Evolutionary conservation across 2,329 filamentous ascomycete genomes (phyloP).

Genomic region (Metarhizium anisopliae): DNA sequence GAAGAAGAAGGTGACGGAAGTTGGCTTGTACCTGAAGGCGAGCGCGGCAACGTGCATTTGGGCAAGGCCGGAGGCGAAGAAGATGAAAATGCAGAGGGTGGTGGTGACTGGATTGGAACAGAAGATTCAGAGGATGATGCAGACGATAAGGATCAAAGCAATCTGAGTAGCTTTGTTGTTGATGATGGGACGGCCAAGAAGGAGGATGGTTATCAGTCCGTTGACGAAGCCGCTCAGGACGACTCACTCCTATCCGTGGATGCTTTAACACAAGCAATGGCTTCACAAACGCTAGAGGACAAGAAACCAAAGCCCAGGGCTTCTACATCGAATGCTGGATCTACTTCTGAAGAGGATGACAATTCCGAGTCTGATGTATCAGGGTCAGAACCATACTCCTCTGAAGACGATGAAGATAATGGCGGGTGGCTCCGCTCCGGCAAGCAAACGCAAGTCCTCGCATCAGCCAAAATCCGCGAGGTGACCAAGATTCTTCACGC

Average conservation of each 20-base stretch:
- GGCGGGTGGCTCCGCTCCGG: constrained; percentile 21
- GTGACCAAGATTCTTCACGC: constrained; percentile 71
- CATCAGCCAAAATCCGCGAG: constrained; percentile 87
- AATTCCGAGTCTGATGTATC: constrained; percentile 25
- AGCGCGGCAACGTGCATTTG: constrained; percentile 51
- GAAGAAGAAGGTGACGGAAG: constrained; percentile 64
- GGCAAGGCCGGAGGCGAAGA: constrained; percentile 77
- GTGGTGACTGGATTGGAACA: constrained; percentile 67
- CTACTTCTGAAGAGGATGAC: constrained; percentile 24
- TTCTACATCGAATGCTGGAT: constrained; percentile 15
- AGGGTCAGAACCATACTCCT: constrained; percentile 30
- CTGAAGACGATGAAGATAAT: constrained; percentile 20
- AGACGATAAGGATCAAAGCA: constrained; percentile 43
- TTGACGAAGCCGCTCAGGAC: constrained; percentile 17
- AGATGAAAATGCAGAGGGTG: constrained; percentile 81
- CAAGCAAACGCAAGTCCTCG: constrained; percentile 34
- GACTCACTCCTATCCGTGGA: constrained; percentile 26
- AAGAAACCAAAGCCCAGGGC: neutral
- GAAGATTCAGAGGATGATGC: constrained; percentile 56
- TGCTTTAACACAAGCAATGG: constrained; percentile 28
- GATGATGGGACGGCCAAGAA: constrained; percentile 36
- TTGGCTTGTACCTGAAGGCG: constrained; percentile 67
- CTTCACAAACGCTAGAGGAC: constrained; percentile 26
- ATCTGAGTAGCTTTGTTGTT: constrained; percentile 46
- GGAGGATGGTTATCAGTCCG: constrained; percentile 19